Conservation (phyloP, 2,329 filamentous ascomycete genomes). For the Nemania serpens region DNA sequence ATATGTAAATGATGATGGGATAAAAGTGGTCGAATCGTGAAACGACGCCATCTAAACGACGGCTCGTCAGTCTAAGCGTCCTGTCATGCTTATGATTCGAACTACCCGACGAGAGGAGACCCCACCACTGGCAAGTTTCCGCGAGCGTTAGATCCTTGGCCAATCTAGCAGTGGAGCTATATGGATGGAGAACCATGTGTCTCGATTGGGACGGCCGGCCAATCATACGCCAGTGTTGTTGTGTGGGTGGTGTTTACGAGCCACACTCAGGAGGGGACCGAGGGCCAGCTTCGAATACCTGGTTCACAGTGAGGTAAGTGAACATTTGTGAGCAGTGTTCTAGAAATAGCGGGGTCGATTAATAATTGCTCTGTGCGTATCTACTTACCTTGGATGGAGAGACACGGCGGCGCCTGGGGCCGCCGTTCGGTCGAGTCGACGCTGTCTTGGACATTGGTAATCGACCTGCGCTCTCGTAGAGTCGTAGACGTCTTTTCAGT, state of each 20-base stretch:
- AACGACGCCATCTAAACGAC: neutral
- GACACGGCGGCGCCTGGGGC: too few relatives aligned
- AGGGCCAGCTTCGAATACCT: too few relatives aligned
- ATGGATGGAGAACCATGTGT: neutral
- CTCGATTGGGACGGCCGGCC: slow-evolving; percentile 6
- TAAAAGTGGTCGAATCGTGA: neutral
- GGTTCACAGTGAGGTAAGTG: too few relatives aligned
- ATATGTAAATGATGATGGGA: neutral
- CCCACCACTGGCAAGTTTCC: slow-evolving; percentile 24
- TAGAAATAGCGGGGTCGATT: too few relatives aligned
- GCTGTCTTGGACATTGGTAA: neutral
- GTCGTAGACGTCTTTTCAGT: neutral
- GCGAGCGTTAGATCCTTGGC: slow-evolving; percentile 17
- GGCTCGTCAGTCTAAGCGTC: neutral
- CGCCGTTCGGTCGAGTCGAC: neutral
- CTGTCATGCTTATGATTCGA: too few relatives aligned
- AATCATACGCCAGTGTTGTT: slow-evolving; percentile 2
- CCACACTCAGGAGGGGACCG: too few relatives aligned
- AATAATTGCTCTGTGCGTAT: neutral
- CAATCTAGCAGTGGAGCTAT: neutral
- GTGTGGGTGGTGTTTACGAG: neutral
- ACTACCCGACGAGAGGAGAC: neutral
- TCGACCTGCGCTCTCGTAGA: neutral
- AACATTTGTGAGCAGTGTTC: too few relatives aligned
- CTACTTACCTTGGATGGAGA: too few relatives aligned